phyloP scores from a whole-genome alignment of 768 basidiomycete species.

The Mycena galericulata region DNA sequence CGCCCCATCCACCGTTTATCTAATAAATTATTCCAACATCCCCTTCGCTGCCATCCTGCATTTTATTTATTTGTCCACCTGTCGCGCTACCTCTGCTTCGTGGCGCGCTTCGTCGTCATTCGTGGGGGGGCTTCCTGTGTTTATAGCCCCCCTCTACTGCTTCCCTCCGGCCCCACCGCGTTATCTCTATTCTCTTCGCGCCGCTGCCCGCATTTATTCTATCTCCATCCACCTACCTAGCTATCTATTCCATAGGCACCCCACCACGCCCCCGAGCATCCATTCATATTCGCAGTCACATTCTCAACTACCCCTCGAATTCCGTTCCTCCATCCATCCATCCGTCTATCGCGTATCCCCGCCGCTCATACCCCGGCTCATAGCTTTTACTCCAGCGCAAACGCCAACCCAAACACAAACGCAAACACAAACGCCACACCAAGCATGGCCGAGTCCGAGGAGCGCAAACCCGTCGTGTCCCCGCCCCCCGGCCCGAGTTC shows the following conservation, averaged over 20 bases:
- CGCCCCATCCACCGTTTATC: too few relatives aligned
- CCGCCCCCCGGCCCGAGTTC: neutral
- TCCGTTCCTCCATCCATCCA: neutral
- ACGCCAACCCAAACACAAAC: neutral
- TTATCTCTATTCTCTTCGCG: conserved; percentile 1
- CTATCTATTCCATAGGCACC: neutral
- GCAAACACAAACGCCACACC: too few relatives aligned
- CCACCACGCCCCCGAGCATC: neutral
- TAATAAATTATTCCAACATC: neutral
- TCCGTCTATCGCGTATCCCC: neutral
- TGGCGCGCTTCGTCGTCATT: neutral
- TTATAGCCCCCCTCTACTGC: neutral
- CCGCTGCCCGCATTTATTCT: neutral
- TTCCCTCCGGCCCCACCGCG: conserved; percentile 14
- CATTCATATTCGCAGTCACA: neutral
- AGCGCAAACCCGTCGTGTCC: conserved; percentile 25
- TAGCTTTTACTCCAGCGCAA: conserved; percentile 9
- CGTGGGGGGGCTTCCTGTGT: neutral
- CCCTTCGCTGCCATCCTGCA: neutral
- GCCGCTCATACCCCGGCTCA: neutral
- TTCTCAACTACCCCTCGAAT: neutral
- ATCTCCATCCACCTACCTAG: too few relatives aligned
- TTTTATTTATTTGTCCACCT: neutral
- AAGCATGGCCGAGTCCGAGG: conserved; percentile 17
- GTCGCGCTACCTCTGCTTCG: neutral